Base-by-base conservation (phyloP, 2,329 filamentous ascomycete genomes). In the Fusarium neocosmosporiellum region DNA sequence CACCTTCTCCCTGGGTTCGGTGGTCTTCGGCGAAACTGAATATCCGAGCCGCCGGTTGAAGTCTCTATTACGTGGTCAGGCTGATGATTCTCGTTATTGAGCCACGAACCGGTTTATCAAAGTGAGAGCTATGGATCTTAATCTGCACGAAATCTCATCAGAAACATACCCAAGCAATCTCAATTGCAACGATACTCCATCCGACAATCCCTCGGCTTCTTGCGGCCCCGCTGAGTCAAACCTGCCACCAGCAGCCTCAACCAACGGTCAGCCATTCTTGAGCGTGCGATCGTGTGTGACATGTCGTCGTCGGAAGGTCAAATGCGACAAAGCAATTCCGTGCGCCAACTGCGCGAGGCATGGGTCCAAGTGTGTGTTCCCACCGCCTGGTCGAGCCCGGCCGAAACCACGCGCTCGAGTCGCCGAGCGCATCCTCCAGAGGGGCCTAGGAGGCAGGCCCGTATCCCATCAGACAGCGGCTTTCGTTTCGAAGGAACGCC, bases 261-360 rank as follows among this genome's bases (percentile, higher is more conserved):
- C 16, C 1, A 36, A n/a, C n/a, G 2, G 27, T 33, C 24, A 22
- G 37, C 27, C 55, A 36, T 59, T 41, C 37, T 29, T 59, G 55
- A 43, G 37, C 24, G 36, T 61, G 34, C 62, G 66, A 39, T 68
- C 66, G 5, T 68, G 66, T 11, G 55, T 65, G 33, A 66, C 63
- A 29, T 68, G 66, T 36, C 66, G 66, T 11, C 66, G 66, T 10
- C 62, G 66, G 1, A 68, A 68, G 58, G 66, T 68, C 39, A 68
- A 43, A 50, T 68, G 66, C 50, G 59, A 68, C 33, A 68, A 68
- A 13, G 62, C 53, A 57, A n/a, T 29, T 14, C 66, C 66, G 24
- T 68, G 66, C 41, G 59, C 66, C 37, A 68, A 68, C 20, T 68
- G 66, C 39, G 34, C 29, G n/a, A 36, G 60, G 37, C 53, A 61